Evolutionary conservation across 2,329 filamentous ascomycete species (phyloP), one percentile per base, ranked within the genome.

Genomic region (Akanthomyces lecanii): DNA sequence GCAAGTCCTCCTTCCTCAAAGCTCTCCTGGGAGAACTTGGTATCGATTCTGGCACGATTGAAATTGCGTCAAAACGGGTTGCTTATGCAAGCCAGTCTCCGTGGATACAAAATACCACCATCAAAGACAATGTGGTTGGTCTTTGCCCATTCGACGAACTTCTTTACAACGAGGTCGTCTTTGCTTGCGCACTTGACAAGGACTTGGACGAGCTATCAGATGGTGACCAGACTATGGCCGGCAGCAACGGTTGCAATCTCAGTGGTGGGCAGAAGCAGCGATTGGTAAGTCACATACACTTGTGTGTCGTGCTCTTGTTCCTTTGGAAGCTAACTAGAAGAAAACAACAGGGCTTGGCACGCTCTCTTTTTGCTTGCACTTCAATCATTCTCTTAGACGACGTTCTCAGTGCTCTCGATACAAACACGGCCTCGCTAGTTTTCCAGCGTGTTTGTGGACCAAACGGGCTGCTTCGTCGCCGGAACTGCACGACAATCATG

Each of bases 341-440:
- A 30, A 12, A 25, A 12, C 2, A 5, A 21, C 1, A 67, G 65
- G 63, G 63, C 5, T 14, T 67, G 10, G 65, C 65, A 2, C 64
- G 65, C 10, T 28, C 63, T 6, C 10, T 67, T 5, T 67, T 65
- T 36, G 48, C 60, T 28, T 23, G 50, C 10, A 25, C 54, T 33
- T 50, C 62, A 1, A 63, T 63, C 30, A 62, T 63, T n/a, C 30
- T 68, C 16, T n/a, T 68, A n/a, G 66, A 68, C 28, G 64, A 68
- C 51, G 52, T 58, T 1, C 65, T 68, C 45, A 65, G 57, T 23
- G 65, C 63, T 5, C 53, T 68, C 2, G 66, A 68, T 12, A 16
- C 36, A 1, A 8, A 40, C 14, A 55, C 52, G 12, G 52, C 52
- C 5, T 6, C 8, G 12, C 11, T 40, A 4, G 36, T 55, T 28